phyloP scores from a whole-genome alignment of 352 stramenopile genomes.

The Pythium plurisporium region DNA sequence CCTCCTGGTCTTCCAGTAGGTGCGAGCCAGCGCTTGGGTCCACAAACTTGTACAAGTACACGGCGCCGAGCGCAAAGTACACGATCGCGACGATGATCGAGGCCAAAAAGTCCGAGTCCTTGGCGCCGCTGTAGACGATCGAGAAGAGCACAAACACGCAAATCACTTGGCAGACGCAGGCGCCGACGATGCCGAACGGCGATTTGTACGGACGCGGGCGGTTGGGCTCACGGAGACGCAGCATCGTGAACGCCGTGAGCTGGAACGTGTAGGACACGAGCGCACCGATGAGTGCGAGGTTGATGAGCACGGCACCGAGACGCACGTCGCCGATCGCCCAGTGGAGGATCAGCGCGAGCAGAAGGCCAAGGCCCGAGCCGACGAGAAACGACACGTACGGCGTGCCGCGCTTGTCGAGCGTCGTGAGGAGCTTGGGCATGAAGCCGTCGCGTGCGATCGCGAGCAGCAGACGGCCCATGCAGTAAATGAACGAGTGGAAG shows the following conservation, averaged over 20 bases:
- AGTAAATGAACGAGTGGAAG: slow-evolving; percentile 71
- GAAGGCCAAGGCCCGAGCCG: slow-evolving; percentile 34
- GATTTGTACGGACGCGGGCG: slow-evolving; percentile 48
- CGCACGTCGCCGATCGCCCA: slow-evolving; percentile 55
- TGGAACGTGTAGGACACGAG: slow-evolving; percentile 69
- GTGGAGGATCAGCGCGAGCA: slow-evolving; percentile 47
- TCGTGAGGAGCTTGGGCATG: slow-evolving; percentile 48
- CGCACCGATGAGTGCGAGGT: slow-evolving; percentile 51
- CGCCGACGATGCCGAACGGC: slow-evolving; percentile 49
- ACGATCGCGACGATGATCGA: slow-evolving; percentile 44
- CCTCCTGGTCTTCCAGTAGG: slow-evolving; percentile 16
- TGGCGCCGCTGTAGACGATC: slow-evolving; percentile 63
- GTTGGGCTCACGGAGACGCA: slow-evolving; percentile 46
- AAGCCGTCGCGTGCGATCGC: slow-evolving; percentile 65
- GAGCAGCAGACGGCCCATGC: slow-evolving; percentile 55
- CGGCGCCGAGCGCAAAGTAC: slow-evolving; percentile 41
- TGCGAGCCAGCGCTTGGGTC: slow-evolving; percentile 4
- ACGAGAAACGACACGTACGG: slow-evolving; percentile 41
- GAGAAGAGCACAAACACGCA: slow-evolving; percentile 40
- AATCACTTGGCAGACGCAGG: slow-evolving; percentile 42
- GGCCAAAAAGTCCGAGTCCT: slow-evolving; percentile 51
- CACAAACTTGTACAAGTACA: slow-evolving; percentile 25
- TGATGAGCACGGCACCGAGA: slow-evolving; percentile 61
- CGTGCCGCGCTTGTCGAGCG: slow-evolving; percentile 39
- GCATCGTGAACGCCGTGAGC: slow-evolving; percentile 53